Evolutionary conservation across 2,329 filamentous ascomycete genomes (phyloP), one percentile per base, ranked within the genome.

Genomic region (Cordyceps tenuipes): DNA sequence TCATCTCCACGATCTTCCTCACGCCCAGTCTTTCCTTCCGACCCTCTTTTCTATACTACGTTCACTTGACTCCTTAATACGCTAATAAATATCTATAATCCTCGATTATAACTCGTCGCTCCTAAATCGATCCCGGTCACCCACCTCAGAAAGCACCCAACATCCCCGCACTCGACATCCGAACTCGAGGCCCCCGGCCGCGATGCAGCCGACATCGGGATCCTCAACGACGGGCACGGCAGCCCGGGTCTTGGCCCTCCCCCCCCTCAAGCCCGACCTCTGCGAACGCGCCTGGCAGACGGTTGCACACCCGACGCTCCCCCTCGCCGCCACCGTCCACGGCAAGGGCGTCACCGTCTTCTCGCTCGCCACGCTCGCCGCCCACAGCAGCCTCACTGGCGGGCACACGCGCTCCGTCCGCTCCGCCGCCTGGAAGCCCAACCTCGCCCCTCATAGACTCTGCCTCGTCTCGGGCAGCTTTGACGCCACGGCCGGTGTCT

Each of bases 371-470:
- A 89, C 88, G 59, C 90, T 95, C 70, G 85, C 85, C 15, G 82
- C 90, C 54, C 87, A 96, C 69, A 91, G 87, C 68, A 83, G 82
- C 21, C 86, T 97, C 59, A 86, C 87, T 8, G 92, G 91, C 62
- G 94, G 93, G 8, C 94, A 99, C 76, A 90, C 91, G 66, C 89
- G 94, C 60, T 94, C 89, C 67, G 86, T 99, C n/a, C 85, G 94
- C 59, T 85, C 85, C 54, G 85, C 87, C 21, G 87, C 90, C 43
- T 99, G 94, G 94, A 96, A 96, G 74, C 91, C 92, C 0, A 80
- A 81, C 62, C 75, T 83, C 48, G 76, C 80, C 15, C 74, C 77
- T 3, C 74, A 79, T 63, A 84, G 86, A 70, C 86, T 89, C 60
- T 90, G 93, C 49, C 82, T 97, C 17, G 92, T 93, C 5, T 96